A percentile compares a stretch with the other conserved stretches of the same genome.
Conservation (phyloP, 2,329 filamentous ascomycete genomes). For the Catunica adiposa region DNA sequence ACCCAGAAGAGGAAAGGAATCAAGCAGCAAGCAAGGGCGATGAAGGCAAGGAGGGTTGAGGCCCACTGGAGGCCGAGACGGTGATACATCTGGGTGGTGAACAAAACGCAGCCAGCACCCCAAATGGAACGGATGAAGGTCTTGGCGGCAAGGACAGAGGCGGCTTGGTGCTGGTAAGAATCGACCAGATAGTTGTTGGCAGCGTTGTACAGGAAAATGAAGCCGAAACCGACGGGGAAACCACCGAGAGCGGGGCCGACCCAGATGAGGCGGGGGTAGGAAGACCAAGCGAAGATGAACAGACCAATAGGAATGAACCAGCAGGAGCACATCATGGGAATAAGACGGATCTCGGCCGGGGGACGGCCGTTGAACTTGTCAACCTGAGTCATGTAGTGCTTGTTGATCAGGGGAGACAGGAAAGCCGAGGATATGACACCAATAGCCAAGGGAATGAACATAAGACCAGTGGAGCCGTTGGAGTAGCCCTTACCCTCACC, state of each 20-base stretch:
- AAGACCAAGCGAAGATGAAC: constrained; percentile 45
- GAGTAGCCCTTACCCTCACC: constrained; percentile 64
- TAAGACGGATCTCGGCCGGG: constrained; percentile 59
- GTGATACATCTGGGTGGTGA: constrained; percentile 67
- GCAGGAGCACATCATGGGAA: constrained; percentile 67
- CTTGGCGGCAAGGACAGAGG: constrained; percentile 66
- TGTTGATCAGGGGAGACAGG: constrained; percentile 60
- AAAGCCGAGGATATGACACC: constrained; percentile 48
- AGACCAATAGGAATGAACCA: constrained; percentile 50
- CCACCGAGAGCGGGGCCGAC: constrained; percentile 56
- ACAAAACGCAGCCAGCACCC: constrained; percentile 62
- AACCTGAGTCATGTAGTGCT: constrained; percentile 54
- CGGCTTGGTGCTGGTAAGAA: constrained; percentile 53
- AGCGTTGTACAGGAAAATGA: constrained; percentile 71
- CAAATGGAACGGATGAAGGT: constrained; percentile 66
- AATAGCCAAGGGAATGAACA: constrained; percentile 72
- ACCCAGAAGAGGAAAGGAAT: constrained; percentile 75
- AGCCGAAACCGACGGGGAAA: constrained; percentile 58
- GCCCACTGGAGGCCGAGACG: constrained; percentile 64
- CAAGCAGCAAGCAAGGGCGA: constrained; percentile 59
- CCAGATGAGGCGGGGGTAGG: constrained; percentile 50
- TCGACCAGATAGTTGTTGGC: constrained; percentile 58
- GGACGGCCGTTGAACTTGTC: constrained; percentile 51
- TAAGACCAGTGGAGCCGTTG: constrained; percentile 57
- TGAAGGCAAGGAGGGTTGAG: constrained; percentile 52